phyloP scores from a whole-genome alignment of 441 rosid genomes.

The Syzygium syzygioides region DNA sequence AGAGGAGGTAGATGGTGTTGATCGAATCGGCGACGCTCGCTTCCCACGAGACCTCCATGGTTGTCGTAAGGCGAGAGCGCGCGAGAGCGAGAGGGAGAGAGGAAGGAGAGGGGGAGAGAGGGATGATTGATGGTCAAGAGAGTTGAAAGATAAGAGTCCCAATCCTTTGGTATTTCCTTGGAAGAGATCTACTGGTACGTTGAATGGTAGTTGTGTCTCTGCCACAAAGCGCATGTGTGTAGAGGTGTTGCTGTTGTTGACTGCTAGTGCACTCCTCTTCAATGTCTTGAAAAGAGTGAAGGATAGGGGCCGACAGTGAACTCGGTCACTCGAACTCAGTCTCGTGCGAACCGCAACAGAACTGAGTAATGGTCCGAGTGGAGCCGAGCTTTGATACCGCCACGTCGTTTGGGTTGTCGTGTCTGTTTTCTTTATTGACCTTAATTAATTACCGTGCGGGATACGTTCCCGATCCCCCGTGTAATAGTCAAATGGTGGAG shows the following conservation, averaged over 20 bases:
- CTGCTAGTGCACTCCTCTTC: no score
- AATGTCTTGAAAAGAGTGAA: no score
- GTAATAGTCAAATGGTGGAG: no score
- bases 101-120: background rate
- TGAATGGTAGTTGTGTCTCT: slow-evolving; percentile 31
- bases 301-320: no score
- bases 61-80: background rate
- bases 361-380: no score
- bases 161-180: background rate
- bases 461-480: no score
- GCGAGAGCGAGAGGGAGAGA: background rate
- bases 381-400: no score
- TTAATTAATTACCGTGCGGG: no score
- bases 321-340: no score
- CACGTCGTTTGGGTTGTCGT: no score
- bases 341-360: no score
- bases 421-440: no score
- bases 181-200: background rate
- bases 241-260: background rate
- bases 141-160: background rate
- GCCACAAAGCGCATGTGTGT: background rate
- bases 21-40: slow-evolving; percentile 42
- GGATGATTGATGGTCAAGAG: slow-evolving; percentile 12
- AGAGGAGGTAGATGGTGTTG: slow-evolving; percentile 66
- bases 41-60: slow-evolving; percentile 50